Percentiles rank a stretch among this genome's conserved stretches.
These are phyloP conservation scores for Aspergillus sp. DNA, from an alignment of 2,329 filamentous ascomycete genomes.

Conservation along the genomic window DNA sequence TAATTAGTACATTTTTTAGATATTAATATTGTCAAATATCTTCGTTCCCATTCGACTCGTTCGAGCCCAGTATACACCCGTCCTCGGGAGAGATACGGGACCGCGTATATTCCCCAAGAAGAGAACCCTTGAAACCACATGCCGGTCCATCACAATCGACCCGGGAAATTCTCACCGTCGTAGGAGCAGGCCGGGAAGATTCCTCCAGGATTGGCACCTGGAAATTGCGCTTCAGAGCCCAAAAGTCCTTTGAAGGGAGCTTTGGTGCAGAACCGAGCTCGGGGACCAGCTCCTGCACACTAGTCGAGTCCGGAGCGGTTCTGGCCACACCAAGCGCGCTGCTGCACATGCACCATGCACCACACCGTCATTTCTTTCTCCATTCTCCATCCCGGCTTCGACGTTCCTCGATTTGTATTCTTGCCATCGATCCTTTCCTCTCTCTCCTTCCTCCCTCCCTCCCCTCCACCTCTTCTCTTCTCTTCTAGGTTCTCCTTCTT, in stretches of 20 bases:
- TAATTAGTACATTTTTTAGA: no score
- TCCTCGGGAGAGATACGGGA: not conserved
- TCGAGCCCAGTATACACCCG: not conserved
- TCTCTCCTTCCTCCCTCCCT: slow-evolving; percentile 2
- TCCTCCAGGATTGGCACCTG: not conserved
- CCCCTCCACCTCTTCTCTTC: not conserved
- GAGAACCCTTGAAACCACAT: not conserved
- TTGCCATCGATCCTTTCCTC: slow-evolving; percentile 21
- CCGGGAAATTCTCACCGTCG: slow-evolving; percentile 3
- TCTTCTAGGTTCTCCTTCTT: slow-evolving; percentile 4
- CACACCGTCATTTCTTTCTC: slow-evolving; percentile 6
- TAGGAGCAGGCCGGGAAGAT: not conserved
- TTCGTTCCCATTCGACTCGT: not conserved
- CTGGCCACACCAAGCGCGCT: not conserved
- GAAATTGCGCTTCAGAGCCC: not conserved
- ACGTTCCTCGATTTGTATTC: slow-evolving; percentile 17
- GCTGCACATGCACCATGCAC: not conserved
- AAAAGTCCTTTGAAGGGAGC: not conserved
- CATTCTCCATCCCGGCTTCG: not conserved
- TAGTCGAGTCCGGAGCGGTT: slow-evolving; percentile 5
- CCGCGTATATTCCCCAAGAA: not conserved
- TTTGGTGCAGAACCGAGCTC: slow-evolving; percentile 1
- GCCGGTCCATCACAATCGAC: not conserved
- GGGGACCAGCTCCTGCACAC: not conserved
- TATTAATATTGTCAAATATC: no score